Evolutionary conservation across 225 moss, liverwort and hornwort species (phyloP), one percentile per base, ranked within the genome.

Genomic region (Physcomitrium patens): DNA sequence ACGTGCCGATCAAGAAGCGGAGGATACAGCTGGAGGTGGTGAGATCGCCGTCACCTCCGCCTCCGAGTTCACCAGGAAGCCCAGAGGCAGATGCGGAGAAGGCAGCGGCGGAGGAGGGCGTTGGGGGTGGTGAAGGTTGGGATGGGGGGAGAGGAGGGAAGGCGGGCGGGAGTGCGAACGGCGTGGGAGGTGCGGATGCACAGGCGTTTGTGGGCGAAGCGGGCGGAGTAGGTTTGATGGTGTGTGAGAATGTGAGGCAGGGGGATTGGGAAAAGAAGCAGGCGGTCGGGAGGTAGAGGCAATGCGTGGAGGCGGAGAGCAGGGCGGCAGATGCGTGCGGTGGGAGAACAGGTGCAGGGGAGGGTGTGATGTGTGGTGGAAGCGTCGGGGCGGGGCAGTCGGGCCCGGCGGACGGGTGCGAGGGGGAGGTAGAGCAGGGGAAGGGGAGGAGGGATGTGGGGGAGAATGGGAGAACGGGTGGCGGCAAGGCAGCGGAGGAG

Each of bases 1-100:
- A 89, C 69, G 99, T 99, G 46, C 99, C 99, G 17, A 99, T 99
- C 22, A 99, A 99, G 76, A 99, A 99, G 78, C 89, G 99, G 69
- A 99, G 93, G 77, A 83, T 99, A 66, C 93, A 93, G 83, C 74
- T 92, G 81, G 99, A 93, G 84, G 87, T 86, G 67, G 85, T 86
- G 49, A 82, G 95, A 56, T 95, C 99, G 26, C 99, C 99, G 24
- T 95, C 99, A 63, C 94, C 92, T 37, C 99, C 99, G 26, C 95
- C 99, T 41, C 93, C 99, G 59, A 92, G 91, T 44, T 94, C 93
- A 58, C 78, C 72, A 27, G 84, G 80, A 72, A 83, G 64, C 67
- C 50, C 83, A 63, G 80, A 83, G 59, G 79, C 83, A 60, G 73
- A 85, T 28, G 60, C 73, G 20, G 84, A 84, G 24, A 55, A 67